These are phyloP conservation scores for Aspergillus pseudotamarii DNA, from an alignment of 2,329 filamentous ascomycete species.

Conservation along the genomic window DNA sequence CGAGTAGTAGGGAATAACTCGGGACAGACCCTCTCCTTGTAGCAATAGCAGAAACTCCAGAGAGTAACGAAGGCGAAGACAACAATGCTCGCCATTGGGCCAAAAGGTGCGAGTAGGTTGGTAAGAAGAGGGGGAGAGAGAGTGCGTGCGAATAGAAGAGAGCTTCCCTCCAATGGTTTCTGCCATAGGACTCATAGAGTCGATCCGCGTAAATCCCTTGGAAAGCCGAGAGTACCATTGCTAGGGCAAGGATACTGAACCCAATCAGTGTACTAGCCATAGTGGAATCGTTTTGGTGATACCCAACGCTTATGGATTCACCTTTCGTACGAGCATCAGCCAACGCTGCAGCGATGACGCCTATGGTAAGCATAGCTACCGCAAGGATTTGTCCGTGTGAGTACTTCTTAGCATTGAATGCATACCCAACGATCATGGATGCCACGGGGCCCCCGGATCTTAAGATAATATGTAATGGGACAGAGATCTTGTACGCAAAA, in stretches of 20 bases:
- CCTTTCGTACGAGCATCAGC: conserved; percentile 85
- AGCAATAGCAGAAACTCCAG: conserved; percentile 17
- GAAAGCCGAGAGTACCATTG: conserved; percentile 85
- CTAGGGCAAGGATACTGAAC: conserved; percentile 79
- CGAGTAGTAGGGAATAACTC: not conserved
- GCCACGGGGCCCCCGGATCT: conserved; percentile 94
- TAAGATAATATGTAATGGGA: conserved; percentile 95
- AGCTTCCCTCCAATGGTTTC: conserved; percentile 86
- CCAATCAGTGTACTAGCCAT: conserved; percentile 58
- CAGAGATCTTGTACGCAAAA: conserved; percentile 94
- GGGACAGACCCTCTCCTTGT: not conserved
- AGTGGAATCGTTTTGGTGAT: conserved; percentile 39
- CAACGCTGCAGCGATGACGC: conserved; percentile 85
- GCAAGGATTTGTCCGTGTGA: conserved; percentile 77
- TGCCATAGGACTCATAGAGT: conserved; percentile 81
- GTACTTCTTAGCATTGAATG: conserved; percentile 80
- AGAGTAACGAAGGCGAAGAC: conserved; percentile 36
- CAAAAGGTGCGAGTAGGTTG: conserved; percentile 38
- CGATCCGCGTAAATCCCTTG: conserved; percentile 96
- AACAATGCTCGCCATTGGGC: conserved; percentile 40
- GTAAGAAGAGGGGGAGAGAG: conserved; percentile 49
- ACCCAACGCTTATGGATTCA: conserved; percentile 33
- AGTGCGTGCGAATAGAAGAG: conserved; percentile 81
- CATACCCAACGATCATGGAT: conserved; percentile 85
- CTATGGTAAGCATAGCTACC: conserved; percentile 79